These are phyloP conservation scores for Solanum chiquidenum DNA, from an alignment of 257 asterid species.

Conservation along the genomic window DNA sequence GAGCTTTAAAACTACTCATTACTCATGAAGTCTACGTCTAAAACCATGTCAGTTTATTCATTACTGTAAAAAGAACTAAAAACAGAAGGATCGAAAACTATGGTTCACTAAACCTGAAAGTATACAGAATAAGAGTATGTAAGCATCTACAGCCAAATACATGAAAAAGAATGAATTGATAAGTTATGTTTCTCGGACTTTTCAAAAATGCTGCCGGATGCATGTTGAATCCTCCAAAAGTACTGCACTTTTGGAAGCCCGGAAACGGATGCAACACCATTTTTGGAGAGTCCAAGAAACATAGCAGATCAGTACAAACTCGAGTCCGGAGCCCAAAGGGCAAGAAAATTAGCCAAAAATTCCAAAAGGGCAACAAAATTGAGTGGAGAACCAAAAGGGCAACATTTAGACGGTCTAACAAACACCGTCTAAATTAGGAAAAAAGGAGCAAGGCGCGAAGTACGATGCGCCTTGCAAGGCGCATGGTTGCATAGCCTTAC, in stretches of 20 bases:
- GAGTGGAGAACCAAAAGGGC: no score
- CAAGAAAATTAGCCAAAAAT: no score
- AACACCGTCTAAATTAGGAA: no score
- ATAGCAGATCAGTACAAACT: neutral
- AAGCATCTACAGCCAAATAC: neutral
- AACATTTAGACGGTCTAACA: no score
- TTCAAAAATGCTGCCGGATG: neutral
- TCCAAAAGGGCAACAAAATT: no score
- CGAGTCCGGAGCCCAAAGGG: neutral
- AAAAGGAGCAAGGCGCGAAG: no score
- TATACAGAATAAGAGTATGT: neutral
- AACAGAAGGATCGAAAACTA: neutral
- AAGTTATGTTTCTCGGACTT: neutral
- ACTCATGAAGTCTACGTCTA: neutral
- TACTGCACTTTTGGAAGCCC: neutral
- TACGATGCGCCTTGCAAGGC: no score
- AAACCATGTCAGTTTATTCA: neutral
- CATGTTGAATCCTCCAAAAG: neutral
- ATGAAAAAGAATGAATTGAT: neutral
- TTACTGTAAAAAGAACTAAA: neutral
- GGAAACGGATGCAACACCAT: neutral
- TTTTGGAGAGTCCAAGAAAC: neutral
- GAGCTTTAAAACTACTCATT: neutral
- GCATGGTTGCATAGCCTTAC: no score
- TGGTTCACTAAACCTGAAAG: neutral